Base-by-base conservation (phyloP, 2,329 filamentous ascomycete species). In the Emydomyces testavorans region DNA sequence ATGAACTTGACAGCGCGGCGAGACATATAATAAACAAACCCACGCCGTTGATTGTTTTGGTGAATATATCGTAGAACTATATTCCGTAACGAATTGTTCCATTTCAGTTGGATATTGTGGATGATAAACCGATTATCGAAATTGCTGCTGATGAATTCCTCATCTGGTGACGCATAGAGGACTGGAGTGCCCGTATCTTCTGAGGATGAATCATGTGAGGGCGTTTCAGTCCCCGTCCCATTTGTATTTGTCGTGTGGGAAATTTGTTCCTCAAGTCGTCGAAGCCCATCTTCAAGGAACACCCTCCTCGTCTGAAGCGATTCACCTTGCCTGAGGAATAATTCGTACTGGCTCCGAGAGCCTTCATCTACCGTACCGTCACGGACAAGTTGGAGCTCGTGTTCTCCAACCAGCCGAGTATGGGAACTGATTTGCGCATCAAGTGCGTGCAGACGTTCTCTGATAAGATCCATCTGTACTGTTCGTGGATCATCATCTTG, bases 101-200 rank as follows among this genome's bases (percentile, higher is more conserved):
- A 98, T 65, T 98, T 98, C 49, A 98, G 71, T 60, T 98, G 92
- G 62, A 93, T 78, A 58, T 98, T 98, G 71, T 98, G 92, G 45
- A 98, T 84, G 57, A 96, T 90, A 70, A 98, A 98, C 1, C 92
- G 84, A 61, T 98, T 98, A 63, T 93, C 92, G 72, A 95, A 98
- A 62, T 96, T 89, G 64, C 85, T 94, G 41, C 85, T 94, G 41
- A 85, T 82, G 56, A 90, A 90, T 55, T 95, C 88, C 13, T 84
- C 78, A 2, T 82, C 77, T 1, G 82, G 78, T 2, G 81, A 79
- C 1, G 82, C 76, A 53, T 86, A 80, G 46, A 83, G 70, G 11
- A 74, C 76, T 38, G 75, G 72, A 24, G 71, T 58, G 26, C 75
- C 71, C 18, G 65, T 57, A 45, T 72, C 67, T 20, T 74, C 75